Conservation (phyloP, 2,329 filamentous ascomycete species). For the Colletotrichum tropicicola region DNA sequence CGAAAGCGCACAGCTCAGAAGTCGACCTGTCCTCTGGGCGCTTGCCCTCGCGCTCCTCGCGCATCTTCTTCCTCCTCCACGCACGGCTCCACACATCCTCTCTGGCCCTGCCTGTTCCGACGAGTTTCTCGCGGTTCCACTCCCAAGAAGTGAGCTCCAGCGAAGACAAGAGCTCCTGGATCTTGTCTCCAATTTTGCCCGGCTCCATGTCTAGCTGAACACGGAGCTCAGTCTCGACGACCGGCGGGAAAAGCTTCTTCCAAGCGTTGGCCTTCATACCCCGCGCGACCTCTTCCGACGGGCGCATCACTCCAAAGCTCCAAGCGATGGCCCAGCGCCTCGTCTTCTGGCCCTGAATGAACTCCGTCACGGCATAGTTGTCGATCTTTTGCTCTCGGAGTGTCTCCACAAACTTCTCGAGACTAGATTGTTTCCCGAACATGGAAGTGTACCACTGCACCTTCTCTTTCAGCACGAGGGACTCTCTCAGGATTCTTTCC, state of each 20-base stretch:
- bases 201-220: constrained; percentile 50
- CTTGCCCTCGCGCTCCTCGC: constrained; percentile 31
- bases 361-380: constrained; percentile 85
- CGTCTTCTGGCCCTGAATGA: constrained; percentile 82
- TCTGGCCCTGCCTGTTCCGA: constrained; percentile 70
- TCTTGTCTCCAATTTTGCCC: constrained; percentile 35
- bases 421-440: constrained; percentile 82
- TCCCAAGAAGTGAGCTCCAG: constrained; percentile 71
- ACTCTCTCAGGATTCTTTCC: constrained; percentile 75
- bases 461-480: constrained; percentile 62
- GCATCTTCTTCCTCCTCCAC: constrained; percentile 69
- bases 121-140: constrained; percentile 63
- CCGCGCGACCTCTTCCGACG: constrained; percentile 57
- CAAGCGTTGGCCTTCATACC: constrained; percentile 50
- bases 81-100: constrained; percentile 82
- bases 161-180: constrained; percentile 57
- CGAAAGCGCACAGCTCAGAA: constrained; percentile 56
- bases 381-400: constrained; percentile 65
- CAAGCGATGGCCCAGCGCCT: constrained; percentile 88
- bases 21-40: constrained; percentile 35
- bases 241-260: constrained; percentile 54
- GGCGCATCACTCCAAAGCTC: constrained; percentile 79
- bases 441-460: constrained; percentile 92
- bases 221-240: constrained; percentile 52
- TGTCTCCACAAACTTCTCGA: constrained; percentile 68